Percentiles rank a stretch among this genome's conserved stretches.
phyloP scores from a whole-genome alignment of 306 rosid genomes.

The Ochetophila trinervis region DNA sequence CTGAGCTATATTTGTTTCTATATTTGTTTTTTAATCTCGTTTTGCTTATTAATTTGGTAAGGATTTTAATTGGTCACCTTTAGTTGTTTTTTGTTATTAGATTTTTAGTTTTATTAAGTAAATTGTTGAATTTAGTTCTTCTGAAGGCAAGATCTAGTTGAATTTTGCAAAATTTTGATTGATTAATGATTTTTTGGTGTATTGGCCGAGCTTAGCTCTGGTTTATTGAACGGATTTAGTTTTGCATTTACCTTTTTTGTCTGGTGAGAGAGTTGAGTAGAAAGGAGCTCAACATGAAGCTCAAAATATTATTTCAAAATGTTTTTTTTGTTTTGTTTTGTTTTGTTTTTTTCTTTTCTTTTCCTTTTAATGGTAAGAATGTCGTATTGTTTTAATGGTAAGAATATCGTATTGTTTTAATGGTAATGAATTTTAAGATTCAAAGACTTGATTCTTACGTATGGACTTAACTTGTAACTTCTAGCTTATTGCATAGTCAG shows the following conservation, averaged over 20 bases:
- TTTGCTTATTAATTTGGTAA: neutral
- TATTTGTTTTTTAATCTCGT: slow-evolving; percentile 6
- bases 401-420: neutral
- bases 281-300: neutral
- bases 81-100: neutral
- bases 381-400: neutral
- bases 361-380: too few species aligned
- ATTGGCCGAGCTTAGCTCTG: neutral
- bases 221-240: neutral
- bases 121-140: neutral
- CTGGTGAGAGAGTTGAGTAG: neutral
- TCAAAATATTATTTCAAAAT: neutral
- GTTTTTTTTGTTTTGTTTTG: too few species aligned
- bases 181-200: slow-evolving; percentile 4
- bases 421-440: neutral
- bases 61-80: slow-evolving; percentile 25
- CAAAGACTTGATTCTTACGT: neutral
- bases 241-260: neutral
- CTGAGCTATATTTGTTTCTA: slow-evolving; percentile 28
- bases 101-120: neutral
- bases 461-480: neutral
- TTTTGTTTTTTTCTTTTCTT: too few species aligned
- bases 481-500: neutral
- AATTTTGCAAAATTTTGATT: slow-evolving; percentile 1
- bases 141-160: slow-evolving; percentile 42